Percentiles rank a stretch among this genome's conserved stretches.
Evolutionary conservation across 139 green algal species (phyloP).

Genomic region (Edaphochlamys debaryana): DNA sequence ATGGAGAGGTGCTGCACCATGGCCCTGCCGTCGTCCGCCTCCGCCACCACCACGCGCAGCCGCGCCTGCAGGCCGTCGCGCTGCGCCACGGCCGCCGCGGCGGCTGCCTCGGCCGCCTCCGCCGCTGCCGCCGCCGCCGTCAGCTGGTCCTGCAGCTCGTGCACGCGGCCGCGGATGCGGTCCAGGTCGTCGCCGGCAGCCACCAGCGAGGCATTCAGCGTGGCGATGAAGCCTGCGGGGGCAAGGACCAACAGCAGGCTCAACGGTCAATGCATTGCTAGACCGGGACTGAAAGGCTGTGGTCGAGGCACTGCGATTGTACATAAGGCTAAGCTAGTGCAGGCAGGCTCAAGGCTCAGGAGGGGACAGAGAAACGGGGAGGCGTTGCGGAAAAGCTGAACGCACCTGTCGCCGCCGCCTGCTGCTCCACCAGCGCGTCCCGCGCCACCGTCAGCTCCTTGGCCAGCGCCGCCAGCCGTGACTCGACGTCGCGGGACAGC

Average conservation of each 20-base stretch:
- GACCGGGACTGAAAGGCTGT: too few relatives aligned
- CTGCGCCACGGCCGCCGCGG: not conserved
- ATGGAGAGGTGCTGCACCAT: conserved; percentile 21
- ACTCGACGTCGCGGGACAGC: conserved; percentile 71
- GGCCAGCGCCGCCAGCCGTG: conserved; percentile 53
- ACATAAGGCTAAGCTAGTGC: too few relatives aligned
- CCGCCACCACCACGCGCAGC: not conserved
- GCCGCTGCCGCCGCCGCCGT: not conserved
- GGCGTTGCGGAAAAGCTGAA: too few relatives aligned
- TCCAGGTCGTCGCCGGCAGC: not conserved
- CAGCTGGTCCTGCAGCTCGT: not conserved
- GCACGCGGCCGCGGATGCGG: not conserved
- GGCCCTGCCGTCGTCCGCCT: not conserved
- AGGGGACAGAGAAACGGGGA: too few relatives aligned
- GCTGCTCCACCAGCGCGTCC: not conserved
- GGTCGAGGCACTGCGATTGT: too few relatives aligned
- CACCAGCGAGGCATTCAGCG: not conserved
- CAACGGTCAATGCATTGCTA: too few relatives aligned
- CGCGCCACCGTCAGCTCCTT: conserved; percentile 36
- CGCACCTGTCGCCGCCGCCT: not conserved
- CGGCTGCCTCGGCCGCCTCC: not conserved
- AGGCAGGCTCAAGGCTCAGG: too few relatives aligned
- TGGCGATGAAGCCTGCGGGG: not conserved
- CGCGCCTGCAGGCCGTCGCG: not conserved
- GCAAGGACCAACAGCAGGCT: not conserved